These are phyloP conservation scores for Vitis hybrid DNA, from an alignment of 177 flowering plant species.

Conservation along the genomic window DNA sequence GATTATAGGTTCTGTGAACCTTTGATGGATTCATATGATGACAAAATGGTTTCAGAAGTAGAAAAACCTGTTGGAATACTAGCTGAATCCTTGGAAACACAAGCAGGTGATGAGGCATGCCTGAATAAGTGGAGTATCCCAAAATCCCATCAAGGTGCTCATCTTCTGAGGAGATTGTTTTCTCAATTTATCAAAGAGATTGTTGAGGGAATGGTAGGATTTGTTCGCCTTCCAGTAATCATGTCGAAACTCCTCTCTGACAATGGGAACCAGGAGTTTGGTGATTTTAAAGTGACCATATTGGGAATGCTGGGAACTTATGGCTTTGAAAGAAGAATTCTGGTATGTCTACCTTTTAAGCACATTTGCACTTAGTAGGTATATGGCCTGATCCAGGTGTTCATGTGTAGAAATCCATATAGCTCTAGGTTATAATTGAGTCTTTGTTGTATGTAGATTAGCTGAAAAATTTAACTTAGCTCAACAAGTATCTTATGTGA, in stretches of 20 bases:
- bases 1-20: constrained; percentile 83
- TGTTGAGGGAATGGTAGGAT: constrained; percentile 97
- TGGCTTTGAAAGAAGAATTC: constrained; percentile 89
- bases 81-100: constrained; percentile 16
- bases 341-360: constrained; percentile 48
- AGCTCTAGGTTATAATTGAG: neutral
- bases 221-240: constrained; percentile 82
- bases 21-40: constrained; percentile 47
- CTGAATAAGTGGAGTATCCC: constrained; percentile 55
- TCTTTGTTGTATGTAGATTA: neutral
- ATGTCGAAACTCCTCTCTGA: constrained; percentile 93
- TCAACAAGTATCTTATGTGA: neutral
- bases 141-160: constrained; percentile 45
- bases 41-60: constrained; percentile 25
- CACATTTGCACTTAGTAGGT: neutral
- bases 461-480: neutral
- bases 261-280: constrained; percentile 90
- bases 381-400: neutral
- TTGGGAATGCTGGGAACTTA: constrained; percentile 91
- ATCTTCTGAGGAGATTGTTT: constrained; percentile 57
- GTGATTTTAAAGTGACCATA: constrained; percentile 87
- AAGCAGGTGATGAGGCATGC: constrained; percentile 28
- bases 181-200: constrained; percentile 85
- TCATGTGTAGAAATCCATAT: neutral
- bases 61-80: constrained; percentile 23